A percentile compares a stretch with the other conserved stretches of the same genome.
Conservation (phyloP, 345 rosid genomes). For the Iberis pinnata region DNA sequence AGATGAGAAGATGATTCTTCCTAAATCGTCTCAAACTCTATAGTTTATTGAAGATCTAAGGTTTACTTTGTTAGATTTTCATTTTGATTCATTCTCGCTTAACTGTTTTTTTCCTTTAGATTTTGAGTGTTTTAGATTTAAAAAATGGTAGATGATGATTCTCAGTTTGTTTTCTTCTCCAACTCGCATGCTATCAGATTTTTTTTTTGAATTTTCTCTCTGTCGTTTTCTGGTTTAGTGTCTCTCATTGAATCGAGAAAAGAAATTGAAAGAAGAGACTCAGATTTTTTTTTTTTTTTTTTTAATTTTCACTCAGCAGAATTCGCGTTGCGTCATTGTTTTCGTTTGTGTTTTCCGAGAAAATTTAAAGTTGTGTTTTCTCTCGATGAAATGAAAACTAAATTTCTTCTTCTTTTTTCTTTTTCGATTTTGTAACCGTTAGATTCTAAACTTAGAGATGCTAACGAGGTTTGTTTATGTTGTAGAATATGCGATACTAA, state of each 20-base stretch:
- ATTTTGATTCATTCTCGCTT: neutral
- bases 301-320: too few relatives aligned
- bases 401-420: neutral
- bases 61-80: neutral
- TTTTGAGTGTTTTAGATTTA: neutral
- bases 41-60: constrained; percentile 21
- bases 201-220: constrained; percentile 3
- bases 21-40: too few relatives aligned
- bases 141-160: too few relatives aligned
- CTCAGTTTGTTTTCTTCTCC: too few relatives aligned
- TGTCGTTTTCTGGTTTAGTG: constrained; percentile 28
- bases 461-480: constrained; percentile 31
- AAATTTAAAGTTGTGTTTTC: constrained; percentile 10
- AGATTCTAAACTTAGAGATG: constrained; percentile 23
- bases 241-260: constrained; percentile 24
- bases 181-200: constrained; percentile 16
- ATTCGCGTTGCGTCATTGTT: too few relatives aligned
- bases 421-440: constrained; percentile 23
- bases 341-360: constrained; percentile 27
- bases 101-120: neutral
- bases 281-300: too few relatives aligned
- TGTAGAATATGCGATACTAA: constrained; percentile 18
- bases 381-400: constrained; percentile 18
- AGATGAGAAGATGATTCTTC: neutral
- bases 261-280: too few relatives aligned